phyloP scores from a whole-genome alignment of 2,329 filamentous ascomycete genomes.

The Colletotrichum sojae region DNA sequence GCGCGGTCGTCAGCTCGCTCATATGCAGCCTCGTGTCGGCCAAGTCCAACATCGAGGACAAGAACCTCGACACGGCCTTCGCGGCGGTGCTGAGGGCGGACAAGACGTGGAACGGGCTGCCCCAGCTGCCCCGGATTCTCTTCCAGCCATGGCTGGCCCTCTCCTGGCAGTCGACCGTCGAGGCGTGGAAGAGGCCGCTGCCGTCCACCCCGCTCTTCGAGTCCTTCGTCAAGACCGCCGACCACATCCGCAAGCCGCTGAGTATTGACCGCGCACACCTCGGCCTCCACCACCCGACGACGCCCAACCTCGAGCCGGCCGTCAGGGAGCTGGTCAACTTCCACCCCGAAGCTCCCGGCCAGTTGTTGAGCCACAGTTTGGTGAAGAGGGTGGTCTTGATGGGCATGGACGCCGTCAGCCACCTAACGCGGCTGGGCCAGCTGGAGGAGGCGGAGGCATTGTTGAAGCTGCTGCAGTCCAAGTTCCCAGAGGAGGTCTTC shows the following conservation, averaged over 20 bases:
- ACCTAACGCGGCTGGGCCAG: slow-evolving; percentile 58
- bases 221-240: slow-evolving; percentile 63
- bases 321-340: slow-evolving; percentile 57
- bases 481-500: slow-evolving; percentile 46
- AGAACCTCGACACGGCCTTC: slow-evolving; percentile 66
- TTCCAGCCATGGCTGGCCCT: slow-evolving; percentile 61
- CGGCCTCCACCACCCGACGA: slow-evolving; percentile 67
- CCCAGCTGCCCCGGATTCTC: slow-evolving; percentile 54
- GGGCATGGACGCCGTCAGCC: slow-evolving; percentile 58
- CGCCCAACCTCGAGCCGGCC: slow-evolving; percentile 63
- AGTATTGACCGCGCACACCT: slow-evolving; percentile 67
- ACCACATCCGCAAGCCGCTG: slow-evolving; percentile 54
- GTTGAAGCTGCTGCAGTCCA: slow-evolving; percentile 53
- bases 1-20: slow-evolving; percentile 43
- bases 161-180: slow-evolving; percentile 67
- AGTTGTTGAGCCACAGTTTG: background rate
- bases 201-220: slow-evolving; percentile 67
- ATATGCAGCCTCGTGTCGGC: slow-evolving; percentile 60
- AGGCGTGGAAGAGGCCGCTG: slow-evolving; percentile 59
- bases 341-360: slow-evolving; percentile 8
- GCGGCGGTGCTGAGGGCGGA: slow-evolving; percentile 63
- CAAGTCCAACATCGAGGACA: slow-evolving; percentile 52
- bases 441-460: slow-evolving; percentile 58
- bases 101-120: slow-evolving; percentile 54
- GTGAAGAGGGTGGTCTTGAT: slow-evolving; percentile 38